A percentile compares a stretch with the other conserved stretches of the same genome.
Conservation (phyloP, 495 filamentous ascomycete genomes). For the Poronia punctata region DNA sequence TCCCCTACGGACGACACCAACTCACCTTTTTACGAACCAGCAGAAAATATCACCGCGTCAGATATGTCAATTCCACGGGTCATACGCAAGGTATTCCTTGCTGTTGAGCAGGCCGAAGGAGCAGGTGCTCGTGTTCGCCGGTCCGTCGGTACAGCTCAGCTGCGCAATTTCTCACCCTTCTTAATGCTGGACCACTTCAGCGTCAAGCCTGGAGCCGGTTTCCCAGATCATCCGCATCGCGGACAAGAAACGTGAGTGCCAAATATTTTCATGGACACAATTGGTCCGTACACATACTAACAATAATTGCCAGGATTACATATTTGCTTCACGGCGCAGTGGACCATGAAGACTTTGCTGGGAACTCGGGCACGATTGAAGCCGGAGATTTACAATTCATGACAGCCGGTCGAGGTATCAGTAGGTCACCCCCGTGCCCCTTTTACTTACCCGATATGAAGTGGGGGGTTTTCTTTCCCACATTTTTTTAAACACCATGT, state of each 20-base stretch:
- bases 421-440: too few relatives aligned
- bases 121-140: conserved; percentile 83
- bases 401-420: conserved; percentile 87
- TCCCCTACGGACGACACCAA: conserved; percentile 6
- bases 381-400: conserved; percentile 92
- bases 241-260: conserved; percentile 20
- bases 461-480: too few relatives aligned
- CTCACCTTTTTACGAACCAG: conserved; percentile 21
- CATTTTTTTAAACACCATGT: too few relatives aligned
- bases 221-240: conserved; percentile 62
- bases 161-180: conserved; percentile 87
- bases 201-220: conserved; percentile 72
- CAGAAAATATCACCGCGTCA: conserved; percentile 20
- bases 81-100: conserved; percentile 75
- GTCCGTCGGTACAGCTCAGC: conserved; percentile 75
- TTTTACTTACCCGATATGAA: too few relatives aligned
- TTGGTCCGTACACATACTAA: conserved; percentile 1
- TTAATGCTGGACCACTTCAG: conserved; percentile 96
- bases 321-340: conserved; percentile 78
- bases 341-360: conserved; percentile 95
- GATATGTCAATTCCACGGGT: conserved; percentile 64
- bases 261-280: neutral
- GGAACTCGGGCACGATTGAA: conserved; percentile 77
- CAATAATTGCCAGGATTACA: conserved; percentile 52
- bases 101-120: conserved; percentile 81